Evolutionary conservation across 352 stramenopile genomes (phyloP), one percentile per base, ranked within the genome.

Genomic region (Phytophthora aleatoria): DNA sequence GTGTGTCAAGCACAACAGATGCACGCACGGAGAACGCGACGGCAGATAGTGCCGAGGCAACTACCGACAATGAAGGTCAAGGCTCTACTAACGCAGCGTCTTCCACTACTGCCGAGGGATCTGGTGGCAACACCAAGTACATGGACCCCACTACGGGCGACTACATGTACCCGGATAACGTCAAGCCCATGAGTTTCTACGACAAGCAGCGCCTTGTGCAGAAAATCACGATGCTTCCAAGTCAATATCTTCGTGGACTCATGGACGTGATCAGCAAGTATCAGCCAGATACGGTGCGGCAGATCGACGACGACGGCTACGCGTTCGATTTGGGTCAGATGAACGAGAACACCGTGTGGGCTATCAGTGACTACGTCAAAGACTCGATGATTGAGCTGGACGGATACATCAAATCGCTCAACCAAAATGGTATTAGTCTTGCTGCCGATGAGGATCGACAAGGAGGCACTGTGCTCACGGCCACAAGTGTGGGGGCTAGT

Each of bases 181-280:
- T 95, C 52, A 85, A 91, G 55, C 86, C 84, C 43, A 95, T 95
- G 86, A 89, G 81, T 35, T 93, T 93, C 51, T 75, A 79, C 16
- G 86, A 95, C 60, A 95, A 95, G 58, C 84, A 95, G 61, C 74
- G 78, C 6, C 77, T 95, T 6, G 86, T 95, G 26, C 84, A 95
- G 69, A 92, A 90, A 65, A 95, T 95, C 57, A 95, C 86, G 57
- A 74, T 95, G 76, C 58, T 95, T 31, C 86, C 86, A 5, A 91
- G 83, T 39, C 86, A 95, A 57, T 95, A 95, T 51, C 61, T 95
- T 38, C 84, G 86, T 30, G 86, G 86, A 3, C 74, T 95, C 28
- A 93, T 95, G 77, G 86, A 95, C 55, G 85, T 95, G 11, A 95
- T 95, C 62, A 93, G 82, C 72, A 95, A 95, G 71, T 95, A 95